These are phyloP conservation scores for Acanthamoeba triangularis DNA, from an alignment of 208 protist genomes.

Conservation along the genomic window DNA sequence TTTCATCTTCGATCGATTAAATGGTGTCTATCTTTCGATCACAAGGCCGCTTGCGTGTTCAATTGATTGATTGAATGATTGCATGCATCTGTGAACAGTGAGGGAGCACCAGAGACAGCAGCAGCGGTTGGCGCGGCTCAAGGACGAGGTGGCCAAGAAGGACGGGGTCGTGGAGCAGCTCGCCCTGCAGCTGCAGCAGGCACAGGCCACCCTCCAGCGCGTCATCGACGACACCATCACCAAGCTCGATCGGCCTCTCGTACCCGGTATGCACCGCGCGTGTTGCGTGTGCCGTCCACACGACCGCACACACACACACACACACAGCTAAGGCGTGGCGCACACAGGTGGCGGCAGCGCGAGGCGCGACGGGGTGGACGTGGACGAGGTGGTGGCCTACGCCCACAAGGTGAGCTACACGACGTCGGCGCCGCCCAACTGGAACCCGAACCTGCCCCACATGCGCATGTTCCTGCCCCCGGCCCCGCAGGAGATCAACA, in stretches of 20 bases:
- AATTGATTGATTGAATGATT: not conserved
- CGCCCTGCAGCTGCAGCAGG: slow-evolving; percentile 30
- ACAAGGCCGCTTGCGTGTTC: not conserved
- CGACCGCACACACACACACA: no score
- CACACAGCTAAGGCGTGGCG: no score
- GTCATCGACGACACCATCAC: slow-evolving; percentile 33
- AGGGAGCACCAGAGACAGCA: slow-evolving; percentile 39
- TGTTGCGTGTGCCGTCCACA: not conserved
- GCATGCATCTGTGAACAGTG: not conserved
- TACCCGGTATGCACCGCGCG: not conserved
- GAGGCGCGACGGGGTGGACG: not conserved
- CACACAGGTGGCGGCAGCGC: no score
- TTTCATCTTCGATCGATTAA: not conserved
- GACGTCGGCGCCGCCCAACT: slow-evolving; percentile 48
- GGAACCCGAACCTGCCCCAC: slow-evolving; percentile 67
- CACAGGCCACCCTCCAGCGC: slow-evolving; percentile 24
- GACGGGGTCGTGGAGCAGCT: slow-evolving; percentile 33
- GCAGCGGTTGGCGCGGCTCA: slow-evolving; percentile 3
- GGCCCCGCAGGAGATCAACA: slow-evolving; percentile 59
- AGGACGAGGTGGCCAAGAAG: slow-evolving; percentile 24
- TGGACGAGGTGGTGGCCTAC: slow-evolving; percentile 48
- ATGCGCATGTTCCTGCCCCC: slow-evolving; percentile 31
- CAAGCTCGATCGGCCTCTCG: not conserved
- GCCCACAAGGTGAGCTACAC: slow-evolving; percentile 44
- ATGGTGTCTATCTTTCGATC: not conserved